Percentiles rank a stretch among this genome's conserved stretches.
phyloP scores from a whole-genome alignment of 2,329 filamentous ascomycete genomes.

The Aureobasidium sp. region DNA sequence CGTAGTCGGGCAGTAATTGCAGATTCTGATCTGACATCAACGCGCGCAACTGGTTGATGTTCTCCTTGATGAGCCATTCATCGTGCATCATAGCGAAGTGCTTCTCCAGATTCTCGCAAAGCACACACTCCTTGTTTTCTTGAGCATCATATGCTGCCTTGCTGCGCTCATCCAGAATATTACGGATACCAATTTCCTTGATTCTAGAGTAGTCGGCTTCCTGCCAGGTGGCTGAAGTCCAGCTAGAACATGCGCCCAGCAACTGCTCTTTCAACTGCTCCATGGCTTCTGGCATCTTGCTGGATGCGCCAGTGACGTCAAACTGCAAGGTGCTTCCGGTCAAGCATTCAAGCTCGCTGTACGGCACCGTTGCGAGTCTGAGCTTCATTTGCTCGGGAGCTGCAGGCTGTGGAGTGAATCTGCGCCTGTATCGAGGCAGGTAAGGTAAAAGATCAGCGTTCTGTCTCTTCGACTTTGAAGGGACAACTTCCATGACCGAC shows the following conservation, averaged over 20 bases:
- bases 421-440: conserved; percentile 59
- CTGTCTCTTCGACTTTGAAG: conserved; percentile 61
- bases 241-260: conserved; percentile 61
- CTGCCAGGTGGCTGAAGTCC: conserved; percentile 69
- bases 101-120: conserved; percentile 74
- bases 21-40: conserved; percentile 94
- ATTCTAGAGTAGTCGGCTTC: conserved; percentile 78
- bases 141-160: conserved; percentile 58
- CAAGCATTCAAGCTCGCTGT: conserved; percentile 77
- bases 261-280: conserved; percentile 63
- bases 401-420: conserved; percentile 62
- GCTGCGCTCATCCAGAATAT: conserved; percentile 66
- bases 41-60: conserved; percentile 79
- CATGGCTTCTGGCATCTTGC: conserved; percentile 40
- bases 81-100: conserved; percentile 96
- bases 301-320: conserved; percentile 34
- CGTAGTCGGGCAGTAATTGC: conserved; percentile 90
- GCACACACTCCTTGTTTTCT: conserved; percentile 52
- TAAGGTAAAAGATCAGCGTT: conserved; percentile 85
- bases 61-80: conserved; percentile 92
- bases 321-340: conserved; percentile 54
- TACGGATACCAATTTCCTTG: conserved; percentile 74
- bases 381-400: conserved; percentile 60
- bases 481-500: conserved; percentile 71
- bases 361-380: conserved; percentile 61